Evolutionary conservation across 2,329 filamentous ascomycete species (phyloP), one percentile per base, ranked within the genome.

Genomic region (Fonsecaea nubica): DNA sequence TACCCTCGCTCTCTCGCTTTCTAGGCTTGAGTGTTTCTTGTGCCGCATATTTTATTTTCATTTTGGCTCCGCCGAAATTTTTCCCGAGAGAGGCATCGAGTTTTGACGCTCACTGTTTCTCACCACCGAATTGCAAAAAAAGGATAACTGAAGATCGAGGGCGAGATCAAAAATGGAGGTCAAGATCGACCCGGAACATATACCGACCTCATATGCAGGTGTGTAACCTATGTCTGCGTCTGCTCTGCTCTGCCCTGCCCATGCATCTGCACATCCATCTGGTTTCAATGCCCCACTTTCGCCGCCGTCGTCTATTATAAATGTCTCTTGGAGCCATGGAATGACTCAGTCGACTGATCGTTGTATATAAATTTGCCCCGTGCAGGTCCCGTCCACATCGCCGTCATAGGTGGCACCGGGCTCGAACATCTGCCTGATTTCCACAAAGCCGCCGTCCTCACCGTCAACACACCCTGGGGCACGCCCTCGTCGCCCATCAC

Each of bases 371-470:
- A 25, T 13, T 30, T 3, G n/a, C 2, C n/a, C 32, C 13, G 2
- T 25, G 25, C 53, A 90, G 89, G 84, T 62, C 86, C 89, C 62
- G 89, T 96, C 74, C 87, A 89, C 73, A 95, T 97, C 76, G 94
- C 91, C 77, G 91, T 96, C 63, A 93, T 97, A 73, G 93, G 93
- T 79, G 95, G 95, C 74, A 99, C 95, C 45, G 95, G 95, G 62
- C 90, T 99, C 69, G 89, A 90, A 78, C 89, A 92, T 73, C 90
- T 99, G 72, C 90, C 92, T 33, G 90, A 90, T 80, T 98, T 95
- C 84, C 90, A 88, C 21, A 91, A 92, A 75, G 89, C 96, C 69
- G 93, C 94, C 32, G 86, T 86, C 33, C 82, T 99, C 73, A 89
- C 89, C 74, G 84, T 92, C 63, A 79, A 83, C 45, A 99, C 95